Conservation (phyloP, 1,139 yeast species). For the Pichia kudriavzevii region DNA sequence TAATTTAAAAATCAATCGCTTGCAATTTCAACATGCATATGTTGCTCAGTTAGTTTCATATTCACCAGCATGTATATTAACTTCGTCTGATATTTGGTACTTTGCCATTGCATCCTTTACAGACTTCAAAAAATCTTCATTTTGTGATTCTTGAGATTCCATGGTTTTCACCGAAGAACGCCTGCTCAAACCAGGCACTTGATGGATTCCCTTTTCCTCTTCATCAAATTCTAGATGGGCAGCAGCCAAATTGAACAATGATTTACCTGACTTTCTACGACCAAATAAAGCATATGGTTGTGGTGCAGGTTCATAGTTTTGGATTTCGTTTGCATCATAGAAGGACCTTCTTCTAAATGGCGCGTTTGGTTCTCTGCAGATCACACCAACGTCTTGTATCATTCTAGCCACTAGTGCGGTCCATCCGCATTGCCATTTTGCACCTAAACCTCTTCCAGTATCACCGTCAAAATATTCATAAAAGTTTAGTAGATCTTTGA, state of each 20-base stretch:
- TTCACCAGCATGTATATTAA: conserved; percentile 47
- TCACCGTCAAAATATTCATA: conserved; percentile 94
- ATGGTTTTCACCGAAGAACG: conserved; percentile 23
- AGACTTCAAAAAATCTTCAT: conserved; percentile 39
- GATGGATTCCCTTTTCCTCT: conserved; percentile 37
- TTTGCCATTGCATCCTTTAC: conserved; percentile 48
- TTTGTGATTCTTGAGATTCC: conserved; percentile 25
- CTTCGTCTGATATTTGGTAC: conserved; percentile 36
- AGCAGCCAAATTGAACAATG: conserved; percentile 59
- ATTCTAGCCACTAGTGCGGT: conserved; percentile 90
- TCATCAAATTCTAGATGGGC: conserved; percentile 58
- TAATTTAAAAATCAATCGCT: not conserved
- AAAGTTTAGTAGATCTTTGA: conserved; percentile 72
- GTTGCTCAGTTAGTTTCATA: conserved; percentile 38
- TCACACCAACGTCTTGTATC: conserved; percentile 84
- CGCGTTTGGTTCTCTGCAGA: conserved; percentile 39
- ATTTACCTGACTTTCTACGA: conserved; percentile 67
- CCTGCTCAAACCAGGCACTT: conserved; percentile 27
- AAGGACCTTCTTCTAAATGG: conserved; percentile 28
- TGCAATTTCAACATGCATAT: too few relatives aligned
- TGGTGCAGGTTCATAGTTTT: conserved; percentile 49
- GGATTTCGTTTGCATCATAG: conserved; percentile 32
- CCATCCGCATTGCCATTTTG: conserved; percentile 97
- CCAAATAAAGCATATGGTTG: conserved; percentile 30
- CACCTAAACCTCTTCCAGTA: conserved; percentile 91